phyloP scores from a whole-genome alignment of 257 asterid species.

The Salvia hispanica region DNA sequence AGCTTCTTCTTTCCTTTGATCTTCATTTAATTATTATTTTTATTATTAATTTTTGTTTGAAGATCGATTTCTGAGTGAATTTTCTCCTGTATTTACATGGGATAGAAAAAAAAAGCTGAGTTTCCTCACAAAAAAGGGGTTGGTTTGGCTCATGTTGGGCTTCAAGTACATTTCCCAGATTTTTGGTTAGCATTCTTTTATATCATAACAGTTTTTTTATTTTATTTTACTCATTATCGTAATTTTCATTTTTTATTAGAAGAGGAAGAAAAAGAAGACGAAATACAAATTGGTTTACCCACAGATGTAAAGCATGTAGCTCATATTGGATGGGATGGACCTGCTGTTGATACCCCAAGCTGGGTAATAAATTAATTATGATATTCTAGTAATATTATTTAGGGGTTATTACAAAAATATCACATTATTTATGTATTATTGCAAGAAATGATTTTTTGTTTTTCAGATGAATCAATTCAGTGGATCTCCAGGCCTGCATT shows the following conservation, averaged over 20 bases:
- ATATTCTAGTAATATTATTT: too few relatives aligned
- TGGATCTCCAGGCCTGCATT: constrained; percentile 46
- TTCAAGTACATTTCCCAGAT: constrained; percentile 91
- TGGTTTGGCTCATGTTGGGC: constrained; percentile 58
- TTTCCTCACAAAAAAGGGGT: constrained; percentile 36
- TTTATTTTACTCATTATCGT: background rate
- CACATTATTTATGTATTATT: too few relatives aligned
- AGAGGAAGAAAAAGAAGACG: constrained; percentile 77
- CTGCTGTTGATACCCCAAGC: constrained; percentile 68
- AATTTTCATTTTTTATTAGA: constrained; percentile 19
- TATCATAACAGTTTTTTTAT: too few relatives aligned
- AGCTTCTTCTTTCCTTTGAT: constrained; percentile 28
- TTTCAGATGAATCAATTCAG: constrained; percentile 76
- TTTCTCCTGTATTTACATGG: constrained; percentile 39
- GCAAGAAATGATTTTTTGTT: background rate
- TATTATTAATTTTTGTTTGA: constrained; percentile 26
- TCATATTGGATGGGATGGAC: constrained; percentile 96
- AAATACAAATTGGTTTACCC: constrained; percentile 84
- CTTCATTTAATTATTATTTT: constrained; percentile 25
- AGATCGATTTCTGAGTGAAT: constrained; percentile 38
- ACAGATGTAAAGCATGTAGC: constrained; percentile 99
- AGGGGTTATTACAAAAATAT: too few relatives aligned
- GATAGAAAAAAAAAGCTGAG: constrained; percentile 39
- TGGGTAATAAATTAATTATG: constrained; percentile 49
- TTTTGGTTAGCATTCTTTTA: constrained; percentile 56